Evolutionary conservation across 2,329 filamentous ascomycete genomes (phyloP).

Genomic region (Alternaria arbusti): DNA sequence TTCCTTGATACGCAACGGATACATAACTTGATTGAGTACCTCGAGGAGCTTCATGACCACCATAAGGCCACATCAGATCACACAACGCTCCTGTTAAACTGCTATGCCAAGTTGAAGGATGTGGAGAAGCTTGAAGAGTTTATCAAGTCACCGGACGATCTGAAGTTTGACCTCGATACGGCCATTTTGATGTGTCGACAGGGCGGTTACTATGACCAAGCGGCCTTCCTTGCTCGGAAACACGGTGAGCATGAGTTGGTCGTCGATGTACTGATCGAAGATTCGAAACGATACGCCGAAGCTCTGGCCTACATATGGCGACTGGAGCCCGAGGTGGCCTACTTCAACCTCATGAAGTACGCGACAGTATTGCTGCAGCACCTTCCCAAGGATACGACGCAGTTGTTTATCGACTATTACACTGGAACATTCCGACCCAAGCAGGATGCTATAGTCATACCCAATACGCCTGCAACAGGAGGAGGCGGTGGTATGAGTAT

Average conservation of each 20-base stretch:
- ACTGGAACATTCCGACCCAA: conserved; percentile 81
- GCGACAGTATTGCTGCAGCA: conserved; percentile 88
- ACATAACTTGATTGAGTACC: conserved; percentile 94
- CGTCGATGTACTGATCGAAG: conserved; percentile 93
- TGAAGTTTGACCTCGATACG: conserved; percentile 96
- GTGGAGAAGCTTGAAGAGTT: conserved; percentile 95
- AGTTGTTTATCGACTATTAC: conserved; percentile 93
- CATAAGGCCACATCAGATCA: conserved; percentile 93
- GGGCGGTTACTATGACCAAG: conserved; percentile 95
- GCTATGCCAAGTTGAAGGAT: conserved; percentile 97
- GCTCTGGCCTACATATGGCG: conserved; percentile 92
- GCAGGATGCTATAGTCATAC: conserved; percentile 64
- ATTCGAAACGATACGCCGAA: conserved; percentile 87
- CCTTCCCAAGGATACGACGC: conserved; percentile 80
- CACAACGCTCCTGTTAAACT: conserved; percentile 92
- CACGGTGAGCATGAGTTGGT: conserved; percentile 93
- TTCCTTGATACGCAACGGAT: conserved; percentile 97
- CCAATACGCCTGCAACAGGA: conserved; percentile 55
- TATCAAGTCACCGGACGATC: conserved; percentile 91
- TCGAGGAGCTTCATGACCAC: conserved; percentile 95
- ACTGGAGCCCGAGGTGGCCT: conserved; percentile 79
- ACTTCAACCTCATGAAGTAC: conserved; percentile 92
- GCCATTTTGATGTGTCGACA: conserved; percentile 98
- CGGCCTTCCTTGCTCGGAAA: conserved; percentile 91
- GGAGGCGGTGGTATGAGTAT: conserved; percentile 48